Percentiles rank a stretch among this genome's conserved stretches.
Conservation (phyloP, 495 filamentous ascomycete genomes). For the Trichocladium uniseriatum region DNA sequence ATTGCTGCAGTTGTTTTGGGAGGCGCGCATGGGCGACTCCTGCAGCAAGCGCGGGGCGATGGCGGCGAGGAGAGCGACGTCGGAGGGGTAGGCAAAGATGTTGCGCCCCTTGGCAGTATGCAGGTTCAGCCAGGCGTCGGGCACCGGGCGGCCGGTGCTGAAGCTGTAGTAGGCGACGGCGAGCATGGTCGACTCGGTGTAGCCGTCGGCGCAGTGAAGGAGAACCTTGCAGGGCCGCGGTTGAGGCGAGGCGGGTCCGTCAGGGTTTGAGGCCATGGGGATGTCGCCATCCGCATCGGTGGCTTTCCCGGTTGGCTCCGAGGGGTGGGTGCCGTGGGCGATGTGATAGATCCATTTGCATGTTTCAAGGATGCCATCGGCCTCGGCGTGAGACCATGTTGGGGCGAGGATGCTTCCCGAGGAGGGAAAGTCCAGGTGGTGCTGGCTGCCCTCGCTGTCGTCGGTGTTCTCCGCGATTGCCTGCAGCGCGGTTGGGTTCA, state of each 20-base stretch:
- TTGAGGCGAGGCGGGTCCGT: slow-evolving; percentile 15
- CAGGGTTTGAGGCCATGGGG: slow-evolving; percentile 28
- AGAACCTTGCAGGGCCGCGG: slow-evolving; percentile 53
- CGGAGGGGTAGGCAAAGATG: slow-evolving; percentile 90
- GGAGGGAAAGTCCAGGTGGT: slow-evolving; percentile 77
- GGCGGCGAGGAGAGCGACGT: slow-evolving; percentile 66
- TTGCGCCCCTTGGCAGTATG: slow-evolving; percentile 77
- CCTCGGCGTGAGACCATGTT: slow-evolving; percentile 66
- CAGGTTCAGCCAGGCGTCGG: slow-evolving; percentile 77
- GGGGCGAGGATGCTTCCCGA: slow-evolving; percentile 82
- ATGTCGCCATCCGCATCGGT: slow-evolving; percentile 32
- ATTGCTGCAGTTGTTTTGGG: slow-evolving; percentile 16
- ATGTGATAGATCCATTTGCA: slow-evolving; percentile 84
- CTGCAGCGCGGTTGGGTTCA: slow-evolving; percentile 47
- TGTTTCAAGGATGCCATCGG: slow-evolving; percentile 73
- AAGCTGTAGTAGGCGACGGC: slow-evolving; percentile 88
- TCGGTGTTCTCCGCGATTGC: slow-evolving; percentile 31
- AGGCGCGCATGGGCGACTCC: slow-evolving; percentile 32
- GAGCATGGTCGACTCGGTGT: slow-evolving; percentile 85
- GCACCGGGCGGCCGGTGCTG: slow-evolving; percentile 66
- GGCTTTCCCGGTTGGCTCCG: slow-evolving; percentile 18
- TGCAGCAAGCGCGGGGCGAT: slow-evolving; percentile 63
- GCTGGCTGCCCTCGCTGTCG: slow-evolving; percentile 33
- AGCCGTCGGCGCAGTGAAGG: slow-evolving; percentile 90
- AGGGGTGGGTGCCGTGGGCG: slow-evolving; percentile 48